phyloP scores from a whole-genome alignment of 306 rosid species.

The Pterocarpus santalinus region DNA sequence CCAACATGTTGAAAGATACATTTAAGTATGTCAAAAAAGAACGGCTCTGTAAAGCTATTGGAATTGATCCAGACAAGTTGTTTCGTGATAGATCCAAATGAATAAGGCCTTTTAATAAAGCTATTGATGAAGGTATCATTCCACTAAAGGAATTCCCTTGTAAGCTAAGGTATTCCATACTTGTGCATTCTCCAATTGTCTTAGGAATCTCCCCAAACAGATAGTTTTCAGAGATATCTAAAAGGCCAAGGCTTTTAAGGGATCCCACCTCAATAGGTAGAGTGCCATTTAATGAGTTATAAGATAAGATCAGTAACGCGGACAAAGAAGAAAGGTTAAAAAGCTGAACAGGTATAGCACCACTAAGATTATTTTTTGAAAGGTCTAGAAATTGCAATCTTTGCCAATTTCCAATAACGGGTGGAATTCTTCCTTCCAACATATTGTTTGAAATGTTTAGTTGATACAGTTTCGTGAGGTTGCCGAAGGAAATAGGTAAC shows the following conservation, averaged over 20 bases:
- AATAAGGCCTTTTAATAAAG: background rate
- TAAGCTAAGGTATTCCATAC: conserved; percentile 25
- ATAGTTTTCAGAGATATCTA: background rate
- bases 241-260: background rate
- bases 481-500: background rate
- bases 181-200: background rate
- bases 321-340: background rate
- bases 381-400: background rate
- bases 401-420: background rate
- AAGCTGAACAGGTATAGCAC: background rate
- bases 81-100: conserved; percentile 23
- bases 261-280: background rate
- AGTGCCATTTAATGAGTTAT: background rate
- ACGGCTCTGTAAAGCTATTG: background rate
- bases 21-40: background rate
- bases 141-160: conserved; percentile 31
- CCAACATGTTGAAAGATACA: conserved; percentile 1
- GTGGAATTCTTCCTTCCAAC: background rate
- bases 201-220: background rate
- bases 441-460: background rate
- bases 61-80: conserved; percentile 20
- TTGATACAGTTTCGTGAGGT: background rate
- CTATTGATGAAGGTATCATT: background rate
- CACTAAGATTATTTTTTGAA: background rate
- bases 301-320: background rate